phyloP scores from a whole-genome alignment of 1,284 basidiomycete genomes.

The Irpex sp. region DNA sequence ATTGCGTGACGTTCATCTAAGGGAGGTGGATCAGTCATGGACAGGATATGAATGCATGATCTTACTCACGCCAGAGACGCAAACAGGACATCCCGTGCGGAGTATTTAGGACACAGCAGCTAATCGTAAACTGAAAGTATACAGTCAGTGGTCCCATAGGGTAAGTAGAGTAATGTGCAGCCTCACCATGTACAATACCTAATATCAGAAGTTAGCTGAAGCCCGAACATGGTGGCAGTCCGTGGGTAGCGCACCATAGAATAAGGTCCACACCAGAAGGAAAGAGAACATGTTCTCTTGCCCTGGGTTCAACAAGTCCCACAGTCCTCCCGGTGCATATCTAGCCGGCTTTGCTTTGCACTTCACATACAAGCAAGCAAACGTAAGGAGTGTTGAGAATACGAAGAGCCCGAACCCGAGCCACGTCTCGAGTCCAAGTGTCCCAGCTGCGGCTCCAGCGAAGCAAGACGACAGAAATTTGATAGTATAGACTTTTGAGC shows the following conservation, averaged over 20 bases:
- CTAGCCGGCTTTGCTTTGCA: conserved; percentile 59
- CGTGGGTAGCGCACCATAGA: conserved; percentile 61
- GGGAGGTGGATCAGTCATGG: too few relatives aligned
- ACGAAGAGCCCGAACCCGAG: conserved; percentile 79
- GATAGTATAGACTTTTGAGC: conserved; percentile 51
- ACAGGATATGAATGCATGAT: too few relatives aligned
- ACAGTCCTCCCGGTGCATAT: conserved; percentile 58
- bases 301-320: conserved; percentile 73
- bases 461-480: conserved; percentile 81
- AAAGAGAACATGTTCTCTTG: conserved; percentile 87
- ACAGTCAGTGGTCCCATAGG: neutral
- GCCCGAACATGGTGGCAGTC: neutral
- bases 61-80: too few relatives aligned
- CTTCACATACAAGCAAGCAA: conserved; percentile 66
- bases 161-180: neutral
- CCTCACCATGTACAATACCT: neutral
- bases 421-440: conserved; percentile 83
- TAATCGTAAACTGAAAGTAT: conserved; percentile 44
- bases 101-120: neutral
- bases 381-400: conserved; percentile 61
- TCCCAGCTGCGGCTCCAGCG: conserved; percentile 80
- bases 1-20: too few relatives aligned
- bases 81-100: neutral
- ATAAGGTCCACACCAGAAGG: conserved; percentile 85
- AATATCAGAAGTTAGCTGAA: neutral